Percentiles rank a stretch among this genome's conserved stretches.
phyloP scores from a whole-genome alignment of 139 green algal species.

The Tetradesmus obliquus region DNA sequence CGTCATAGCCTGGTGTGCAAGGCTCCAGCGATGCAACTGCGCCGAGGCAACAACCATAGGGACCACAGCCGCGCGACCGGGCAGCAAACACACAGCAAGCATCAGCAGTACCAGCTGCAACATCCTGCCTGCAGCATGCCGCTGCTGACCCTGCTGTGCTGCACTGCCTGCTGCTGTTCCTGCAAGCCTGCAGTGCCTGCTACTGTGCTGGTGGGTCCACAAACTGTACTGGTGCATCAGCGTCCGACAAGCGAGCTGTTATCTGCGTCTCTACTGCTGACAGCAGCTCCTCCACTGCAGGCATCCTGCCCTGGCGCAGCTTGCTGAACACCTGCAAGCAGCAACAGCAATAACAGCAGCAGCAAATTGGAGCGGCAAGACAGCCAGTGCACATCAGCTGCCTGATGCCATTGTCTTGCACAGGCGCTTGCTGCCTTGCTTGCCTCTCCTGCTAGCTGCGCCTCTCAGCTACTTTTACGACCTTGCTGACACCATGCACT shows the following conservation, averaged over 20 bases:
- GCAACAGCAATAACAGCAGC: neutral
- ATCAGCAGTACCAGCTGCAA: neutral
- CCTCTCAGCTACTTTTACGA: too few relatives aligned
- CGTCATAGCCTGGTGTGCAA: conserved; percentile 12
- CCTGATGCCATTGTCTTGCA: too few relatives aligned
- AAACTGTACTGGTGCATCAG: neutral
- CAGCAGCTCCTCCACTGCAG: conserved; percentile 59
- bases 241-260: neutral
- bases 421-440: too few relatives aligned
- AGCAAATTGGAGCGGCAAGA: neutral
- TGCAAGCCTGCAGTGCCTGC: neutral
- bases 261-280: conserved; percentile 43
- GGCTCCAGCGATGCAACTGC: neutral
- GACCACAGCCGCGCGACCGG: too few relatives aligned
- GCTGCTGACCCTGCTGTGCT: neutral
- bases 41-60: too few relatives aligned
- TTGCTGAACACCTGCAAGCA: conserved; percentile 66
- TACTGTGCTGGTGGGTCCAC: neutral
- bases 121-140: neutral
- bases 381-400: too few relatives aligned
- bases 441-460: too few relatives aligned
- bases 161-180: neutral
- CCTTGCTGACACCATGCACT: too few relatives aligned
- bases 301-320: conserved; percentile 65
- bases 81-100: neutral